Evolutionary conservation across 2,329 filamentous ascomycete species (phyloP), one percentile per base, ranked within the genome.

Genomic region (Epichloe sp.): DNA sequence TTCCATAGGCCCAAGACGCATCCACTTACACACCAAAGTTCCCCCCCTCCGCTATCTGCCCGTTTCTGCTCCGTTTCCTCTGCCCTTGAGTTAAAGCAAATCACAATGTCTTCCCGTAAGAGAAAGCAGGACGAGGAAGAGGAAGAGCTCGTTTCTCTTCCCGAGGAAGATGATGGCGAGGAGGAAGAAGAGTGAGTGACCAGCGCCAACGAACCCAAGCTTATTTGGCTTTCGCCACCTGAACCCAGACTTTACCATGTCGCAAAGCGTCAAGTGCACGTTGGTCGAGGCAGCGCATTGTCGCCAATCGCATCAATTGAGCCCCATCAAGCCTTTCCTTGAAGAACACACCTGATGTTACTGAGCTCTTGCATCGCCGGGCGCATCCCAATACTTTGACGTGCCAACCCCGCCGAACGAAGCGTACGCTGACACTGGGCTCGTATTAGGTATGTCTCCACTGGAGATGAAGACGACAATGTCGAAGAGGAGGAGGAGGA

Each of bases 61-160:
- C 41, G 3, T 34, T 19, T n/a, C 5, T 12, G 4, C 19, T 46
- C 19, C 37, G 35, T 5, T 23, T 35, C 11, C 38, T 6, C 11
- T 14, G 5, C 41, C 14, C 5, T 14, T 14, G 36, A 38, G 26
- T 14, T n/a, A n/a, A 49, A 49, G 12, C 17, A 23, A 47, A n/a
- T 26, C 52, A 65, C 52, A 55, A 76, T 76, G 71, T 70, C 72
- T 53, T 64, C 68, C 59, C 74, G 74, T 60, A 77, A 77, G 73
- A 73, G 74, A 69, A 75, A 74, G 69, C 71, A 73, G 59, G 72
- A 85, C 48, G 83, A 85, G 23, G 73, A 75, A 57, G 71, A 75
- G 62, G 74, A 76, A 53, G 74, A 77, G 66, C 73, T 78, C 36
- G 71, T 78, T 54, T 75, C 74, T 54, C 72, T 78, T 50, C 74